Evolutionary conservation across 345 rosid genomes (phyloP), one percentile per base, ranked within the genome.

Genomic region (Rhizophora apiculata): DNA sequence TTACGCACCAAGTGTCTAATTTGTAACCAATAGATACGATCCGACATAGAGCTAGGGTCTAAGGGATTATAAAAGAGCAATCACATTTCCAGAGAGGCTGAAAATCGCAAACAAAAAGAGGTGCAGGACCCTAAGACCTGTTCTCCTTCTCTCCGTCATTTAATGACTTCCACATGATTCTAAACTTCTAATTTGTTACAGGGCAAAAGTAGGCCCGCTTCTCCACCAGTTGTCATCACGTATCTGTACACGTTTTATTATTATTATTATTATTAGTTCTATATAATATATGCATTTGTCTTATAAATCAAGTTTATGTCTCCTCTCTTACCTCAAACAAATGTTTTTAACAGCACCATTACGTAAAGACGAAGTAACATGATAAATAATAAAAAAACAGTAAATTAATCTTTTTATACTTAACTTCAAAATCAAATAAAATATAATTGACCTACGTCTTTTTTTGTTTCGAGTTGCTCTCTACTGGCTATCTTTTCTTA

Each of bases 91-190:
- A 75, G 82, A 72, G 77, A 72, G 76, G 63, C 63, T 68, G 74
- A 69, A 78, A 69, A 75, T 66, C 71, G 67, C 24, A 3, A 76
- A 68, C 48, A n/a, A 74, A 62, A 71, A 63, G 76, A 65, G 68
- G n/a, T 72, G 75, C 57, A 72, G 63, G 82, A 65, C 79, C 74
- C 85, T 71, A 82, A 79, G 76, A 76, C 77, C 80, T 31, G 63
- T 73, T 78, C 76, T 73, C 70, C 27, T 2, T 30, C n/a, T 71
- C 81, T 64, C 77, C 73, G 71, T 81, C 87, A 84, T 85, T 89
- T 68, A 89, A 89, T 87, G 95, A 51, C 55, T 48, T 74, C 76
- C 88, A 87, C 86, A 82, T 82, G 87, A 84, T 79, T 84, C 87
- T 86, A 85, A 78, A 83, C 83, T 81, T 78, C 74, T 80, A 80